Base-by-base conservation (phyloP, 345 rosid species). In the Corchorus capsularis region DNA sequence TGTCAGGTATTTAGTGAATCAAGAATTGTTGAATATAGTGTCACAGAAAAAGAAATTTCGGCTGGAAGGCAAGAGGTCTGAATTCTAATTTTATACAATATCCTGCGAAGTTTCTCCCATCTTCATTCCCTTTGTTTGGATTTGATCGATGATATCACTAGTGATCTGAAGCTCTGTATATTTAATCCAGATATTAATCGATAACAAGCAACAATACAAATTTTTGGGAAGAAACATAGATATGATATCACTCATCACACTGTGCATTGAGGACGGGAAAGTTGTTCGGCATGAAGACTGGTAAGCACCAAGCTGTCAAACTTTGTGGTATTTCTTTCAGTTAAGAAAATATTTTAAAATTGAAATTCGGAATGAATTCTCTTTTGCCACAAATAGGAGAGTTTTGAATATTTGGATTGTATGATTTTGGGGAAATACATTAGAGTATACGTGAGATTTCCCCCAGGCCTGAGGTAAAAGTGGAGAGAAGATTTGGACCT, bases 211-310 rank as follows among this genome's bases (percentile, higher is more conserved):
- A 80, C 89, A 88, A 50, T 93, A 93, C 83, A 88, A 87, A 85
- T 79, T 91, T 82, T 1, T 89, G 82, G 98, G 97, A 66, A 93
- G 54, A 80, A 72, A 82, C 79, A 89, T 94, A 73, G 86, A 88
- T 62, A 86, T 94, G 97, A 84, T 87, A 69, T 91, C 98, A 67
- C 97, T 94, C 52, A 93, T 93, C 72, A 89, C 79, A 87, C 86
- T 94, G 66, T 39, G 83, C 37, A 85, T 90, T 20, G 92, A 87
- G 86, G 73, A 93, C 53, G 98, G 91, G 14, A 94, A 91, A 88
- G 87, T 94, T 66, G 81, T 90, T 55, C 94, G 91, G 16, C 98
- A 91, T 10, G 98, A 94, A 86, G 97, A 94, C 77, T 88, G 95
- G 98, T 94, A 92, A 14, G 79, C 45, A 45, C 20, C n/a, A 7